These are phyloP conservation scores for Discostella stelligeroides DNA, from an alignment of 108 stramenopile genomes.

Conservation along the genomic window DNA sequence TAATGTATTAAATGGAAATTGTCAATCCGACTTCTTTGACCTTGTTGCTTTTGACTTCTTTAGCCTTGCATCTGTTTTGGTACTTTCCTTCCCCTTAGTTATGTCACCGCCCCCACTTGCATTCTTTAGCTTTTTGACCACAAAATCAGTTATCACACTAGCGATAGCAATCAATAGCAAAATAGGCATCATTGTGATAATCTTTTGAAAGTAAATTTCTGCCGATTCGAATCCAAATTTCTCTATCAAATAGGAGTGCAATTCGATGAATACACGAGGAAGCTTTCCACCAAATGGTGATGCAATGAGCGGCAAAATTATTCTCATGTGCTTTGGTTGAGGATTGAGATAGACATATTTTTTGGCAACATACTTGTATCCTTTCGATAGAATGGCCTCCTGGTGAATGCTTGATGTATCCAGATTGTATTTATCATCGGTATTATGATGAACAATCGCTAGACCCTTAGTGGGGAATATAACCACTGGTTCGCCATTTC, in stretches of 20 bases:
- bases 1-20: too few species aligned
- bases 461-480: conserved; percentile 71
- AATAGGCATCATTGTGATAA: conserved; percentile 67
- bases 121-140: conserved; percentile 26
- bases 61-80: neutral
- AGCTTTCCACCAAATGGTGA: conserved; percentile 68
- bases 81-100: conserved; percentile 20
- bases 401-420: conserved; percentile 73
- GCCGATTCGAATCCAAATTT: conserved; percentile 78
- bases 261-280: conserved; percentile 45
- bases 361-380: conserved; percentile 70
- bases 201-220: conserved; percentile 69
- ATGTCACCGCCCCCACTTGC: conserved; percentile 15
- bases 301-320: conserved; percentile 78
- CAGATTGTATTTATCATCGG: conserved; percentile 66
- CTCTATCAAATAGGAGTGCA: conserved; percentile 65
- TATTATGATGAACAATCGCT: conserved; percentile 89
- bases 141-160: conserved; percentile 40
- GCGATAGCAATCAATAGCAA: conserved; percentile 54
- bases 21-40: conserved; percentile 15
- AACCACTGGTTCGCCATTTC: conserved; percentile 57
- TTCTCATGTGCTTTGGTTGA: conserved; percentile 54
- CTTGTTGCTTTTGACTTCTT: conserved; percentile 17
- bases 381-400: conserved; percentile 46
- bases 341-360: conserved; percentile 81